Evolutionary conservation across 768 basidiomycete species (phyloP), one percentile per base, ranked within the genome.

Genomic region (Trametes cingulata): DNA sequence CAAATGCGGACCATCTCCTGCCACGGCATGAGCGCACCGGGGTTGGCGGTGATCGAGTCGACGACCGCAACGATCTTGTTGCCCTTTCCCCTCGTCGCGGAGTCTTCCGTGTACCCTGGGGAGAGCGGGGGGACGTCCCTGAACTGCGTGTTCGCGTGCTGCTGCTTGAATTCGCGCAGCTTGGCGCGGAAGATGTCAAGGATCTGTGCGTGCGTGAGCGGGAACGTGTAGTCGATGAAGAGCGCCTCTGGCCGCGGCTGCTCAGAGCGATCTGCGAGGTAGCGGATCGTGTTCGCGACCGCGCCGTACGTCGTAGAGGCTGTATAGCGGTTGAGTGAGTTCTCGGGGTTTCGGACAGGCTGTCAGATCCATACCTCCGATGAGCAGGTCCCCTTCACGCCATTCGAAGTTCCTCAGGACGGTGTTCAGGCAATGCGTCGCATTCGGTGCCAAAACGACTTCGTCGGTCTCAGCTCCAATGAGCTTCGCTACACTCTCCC

Each of bases 11-110:
- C 84, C 71, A 92, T 78, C 58, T 83, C 81, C 69, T 85, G 76
- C 91, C 90, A 93, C 0, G 91, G 91, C 57, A 89, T 72, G 2
- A 75, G 68, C 6, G 81, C 76, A 0, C 85, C 90, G 0, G 91
- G 91, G 36, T 75, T 77, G 9, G 87, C 82, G 3, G 76, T 72
- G 47, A 94, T 87, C 33, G 77, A 73, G 68, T 94, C 93, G 12
- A 93, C 82, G 37, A 93, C 69, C 0, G 85, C 85, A 20, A 92
- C 76, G 5, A 90, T 78, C 70, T 85, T 83, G 64, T 76, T 72
- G 17, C 70, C 61, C 2, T 68, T 62, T 10, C 60, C 52, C 17
- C 27, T 40, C n/a, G 45, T 25, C 17, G 43, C 57, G 6, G 20
- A 41, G 29, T 61, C 59, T 20, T 15, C 27, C 7, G 36, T 0